These are phyloP conservation scores for Astrephomene gubernaculifera DNA, from an alignment of 139 green algal genomes.

Conservation along the genomic window DNA sequence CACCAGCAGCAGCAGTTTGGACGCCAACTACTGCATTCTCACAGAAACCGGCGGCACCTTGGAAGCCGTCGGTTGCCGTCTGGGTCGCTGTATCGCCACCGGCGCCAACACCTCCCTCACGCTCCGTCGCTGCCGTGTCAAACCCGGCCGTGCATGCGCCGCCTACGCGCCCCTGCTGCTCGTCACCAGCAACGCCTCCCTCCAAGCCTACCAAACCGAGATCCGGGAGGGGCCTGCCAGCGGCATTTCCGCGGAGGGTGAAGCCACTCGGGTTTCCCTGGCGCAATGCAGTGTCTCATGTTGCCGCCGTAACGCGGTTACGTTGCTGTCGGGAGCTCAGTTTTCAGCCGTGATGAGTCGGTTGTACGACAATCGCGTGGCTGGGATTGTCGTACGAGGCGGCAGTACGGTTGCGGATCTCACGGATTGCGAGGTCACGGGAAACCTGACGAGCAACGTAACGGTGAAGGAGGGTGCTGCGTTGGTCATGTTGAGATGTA, in stretches of 20 bases:
- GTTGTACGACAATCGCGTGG: not conserved
- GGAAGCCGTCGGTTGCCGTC: constrained; percentile 27
- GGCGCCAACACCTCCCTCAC: not conserved
- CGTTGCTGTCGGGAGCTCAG: not conserved
- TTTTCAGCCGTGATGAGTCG: not conserved
- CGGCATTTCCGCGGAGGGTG: not conserved
- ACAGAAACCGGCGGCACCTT: not conserved
- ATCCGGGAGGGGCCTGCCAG: not conserved
- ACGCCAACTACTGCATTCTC: too few relatives aligned
- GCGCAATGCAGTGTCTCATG: not conserved
- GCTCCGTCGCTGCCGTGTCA: constrained; percentile 7
- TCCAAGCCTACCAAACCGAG: not conserved
- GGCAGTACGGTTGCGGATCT: not conserved
- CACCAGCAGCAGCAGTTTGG: too few relatives aligned
- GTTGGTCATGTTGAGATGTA: not conserved
- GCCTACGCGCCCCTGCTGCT: constrained; percentile 12
- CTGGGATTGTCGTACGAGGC: not conserved
- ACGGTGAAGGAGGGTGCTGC: not conserved
- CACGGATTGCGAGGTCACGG: constrained; percentile 2
- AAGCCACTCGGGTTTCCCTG: not conserved
- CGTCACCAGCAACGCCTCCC: not conserved
- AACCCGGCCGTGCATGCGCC: not conserved
- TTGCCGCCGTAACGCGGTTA: not conserved
- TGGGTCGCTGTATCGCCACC: constrained; percentile 1
- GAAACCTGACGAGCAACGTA: not conserved